Evolutionary conservation across 257 asterid species (phyloP).

Genomic region (Capsicum chinense): DNA sequence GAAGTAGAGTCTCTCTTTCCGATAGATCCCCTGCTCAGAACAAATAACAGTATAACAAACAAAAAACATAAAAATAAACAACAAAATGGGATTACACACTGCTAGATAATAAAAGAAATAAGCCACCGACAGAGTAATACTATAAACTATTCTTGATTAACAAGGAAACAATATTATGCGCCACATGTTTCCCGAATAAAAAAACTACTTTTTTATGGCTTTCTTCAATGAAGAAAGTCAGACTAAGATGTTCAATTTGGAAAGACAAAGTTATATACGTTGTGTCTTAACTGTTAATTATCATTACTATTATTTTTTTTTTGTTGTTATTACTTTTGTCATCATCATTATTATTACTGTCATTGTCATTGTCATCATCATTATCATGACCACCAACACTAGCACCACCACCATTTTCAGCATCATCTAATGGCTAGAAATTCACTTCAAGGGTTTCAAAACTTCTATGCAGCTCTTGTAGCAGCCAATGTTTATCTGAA

Average conservation of each 20-base stretch:
- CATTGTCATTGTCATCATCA: neutral
- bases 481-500: slow-evolving; percentile 18
- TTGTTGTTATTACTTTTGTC: neutral
- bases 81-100: no score
- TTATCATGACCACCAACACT: neutral
- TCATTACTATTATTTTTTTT: neutral
- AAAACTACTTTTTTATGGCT: neutral
- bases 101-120: no score
- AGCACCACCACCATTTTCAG: neutral
- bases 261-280: neutral
- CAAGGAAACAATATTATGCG: slow-evolving; percentile 8
- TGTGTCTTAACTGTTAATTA: neutral
- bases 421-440: slow-evolving; percentile 10
- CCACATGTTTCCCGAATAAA: slow-evolving; percentile 7
- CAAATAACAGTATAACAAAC: no score
- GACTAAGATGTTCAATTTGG: slow-evolving; percentile 5
- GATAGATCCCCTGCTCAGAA: no score
- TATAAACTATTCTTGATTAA: neutral
- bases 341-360: neutral
- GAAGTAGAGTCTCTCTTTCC: no score
- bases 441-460: slow-evolving; percentile 3
- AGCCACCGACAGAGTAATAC: no score
- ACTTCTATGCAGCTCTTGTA: slow-evolving; percentile 5
- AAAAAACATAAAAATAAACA: no score
- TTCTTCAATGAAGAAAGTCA: neutral